Percentiles rank a stretch among this genome's conserved stretches.
phyloP scores from a whole-genome alignment of 768 basidiomycete genomes.

The Tulasnella calospora region DNA sequence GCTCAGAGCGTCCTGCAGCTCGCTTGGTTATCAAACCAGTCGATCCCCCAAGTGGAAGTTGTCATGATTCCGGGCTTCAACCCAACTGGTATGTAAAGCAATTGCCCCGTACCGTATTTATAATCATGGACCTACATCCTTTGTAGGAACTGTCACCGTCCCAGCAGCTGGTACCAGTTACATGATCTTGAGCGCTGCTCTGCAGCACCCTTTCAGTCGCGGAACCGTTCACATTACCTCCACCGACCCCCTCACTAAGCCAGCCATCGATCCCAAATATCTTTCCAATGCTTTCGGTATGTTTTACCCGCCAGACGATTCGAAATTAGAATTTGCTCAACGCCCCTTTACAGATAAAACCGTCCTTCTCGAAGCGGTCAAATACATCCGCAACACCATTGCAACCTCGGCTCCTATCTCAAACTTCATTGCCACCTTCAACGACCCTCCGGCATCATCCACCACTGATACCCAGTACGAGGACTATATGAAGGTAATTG shows the following conservation, averaged over 20 bases:
- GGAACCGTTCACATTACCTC: constrained; percentile 43
- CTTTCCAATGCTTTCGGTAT: constrained; percentile 44
- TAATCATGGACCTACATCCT: not conserved
- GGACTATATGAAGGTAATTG: constrained; percentile 38
- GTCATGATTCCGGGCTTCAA: constrained; percentile 18
- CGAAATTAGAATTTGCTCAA: not conserved
- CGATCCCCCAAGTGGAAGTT: constrained; percentile 19
- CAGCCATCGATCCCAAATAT: constrained; percentile 43
- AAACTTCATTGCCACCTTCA: constrained; percentile 32
- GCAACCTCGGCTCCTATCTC: constrained; percentile 35
- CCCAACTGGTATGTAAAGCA: not conserved
- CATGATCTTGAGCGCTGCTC: constrained; percentile 37
- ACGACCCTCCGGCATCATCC: constrained; percentile 31
- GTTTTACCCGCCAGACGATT: not conserved
- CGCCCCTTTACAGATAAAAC: constrained; percentile 33
- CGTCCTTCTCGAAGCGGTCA: constrained; percentile 37
- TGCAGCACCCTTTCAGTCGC: constrained; percentile 47
- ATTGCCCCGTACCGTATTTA: not conserved
- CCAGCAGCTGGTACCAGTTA: constrained; percentile 41
- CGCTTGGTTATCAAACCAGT: constrained; percentile 11
- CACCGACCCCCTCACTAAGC: constrained; percentile 38
- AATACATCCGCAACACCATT: constrained; percentile 33
- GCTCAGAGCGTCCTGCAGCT: constrained; percentile 25
- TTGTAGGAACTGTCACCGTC: not conserved
- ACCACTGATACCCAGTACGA: constrained; percentile 37